Evolutionary conservation across 2,329 filamentous ascomycete species (phyloP).

Genomic region (Immersiporthe knoxdaviesiana): DNA sequence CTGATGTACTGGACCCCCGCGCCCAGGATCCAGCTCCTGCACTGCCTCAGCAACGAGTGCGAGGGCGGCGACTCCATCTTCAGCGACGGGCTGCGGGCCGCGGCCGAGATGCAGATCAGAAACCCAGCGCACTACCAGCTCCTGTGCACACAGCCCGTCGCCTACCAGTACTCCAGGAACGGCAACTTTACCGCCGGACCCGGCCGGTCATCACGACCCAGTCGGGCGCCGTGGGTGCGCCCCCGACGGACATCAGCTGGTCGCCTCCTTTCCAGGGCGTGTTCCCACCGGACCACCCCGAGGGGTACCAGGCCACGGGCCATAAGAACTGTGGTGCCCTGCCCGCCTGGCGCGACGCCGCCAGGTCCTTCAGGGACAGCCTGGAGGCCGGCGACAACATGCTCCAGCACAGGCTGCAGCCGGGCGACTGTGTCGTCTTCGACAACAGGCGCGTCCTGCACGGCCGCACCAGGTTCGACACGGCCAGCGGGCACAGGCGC

Average conservation of each 20-base stretch:
- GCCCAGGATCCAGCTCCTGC: slow-evolving; percentile 83
- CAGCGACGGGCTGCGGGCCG: slow-evolving; percentile 72
- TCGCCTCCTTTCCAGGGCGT: slow-evolving; percentile 19
- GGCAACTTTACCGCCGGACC: slow-evolving; percentile 63
- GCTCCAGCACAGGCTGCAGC: slow-evolving; percentile 72
- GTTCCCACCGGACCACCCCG: slow-evolving; percentile 17
- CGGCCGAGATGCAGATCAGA: slow-evolving; percentile 41
- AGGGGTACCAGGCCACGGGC: neutral
- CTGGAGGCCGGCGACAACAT: slow-evolving; percentile 63
- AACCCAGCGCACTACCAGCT: slow-evolving; percentile 35
- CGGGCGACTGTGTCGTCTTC: slow-evolving; percentile 92
- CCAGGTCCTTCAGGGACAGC: slow-evolving; percentile 58
- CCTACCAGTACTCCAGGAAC: slow-evolving; percentile 60
- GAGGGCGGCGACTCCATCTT: slow-evolving; percentile 86
- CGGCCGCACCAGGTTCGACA: slow-evolving; percentile 76
- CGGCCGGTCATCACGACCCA: slow-evolving; percentile 56
- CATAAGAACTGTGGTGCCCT: neutral
- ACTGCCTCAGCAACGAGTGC: slow-evolving; percentile 82
- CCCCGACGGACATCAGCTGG: slow-evolving; percentile 4
- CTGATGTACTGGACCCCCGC: slow-evolving; percentile 82
- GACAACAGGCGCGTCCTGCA: slow-evolving; percentile 87
- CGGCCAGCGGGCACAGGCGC: slow-evolving; percentile 70
- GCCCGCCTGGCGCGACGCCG: slow-evolving; percentile 51
- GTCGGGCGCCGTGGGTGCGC: neutral
- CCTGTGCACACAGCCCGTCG: slow-evolving; percentile 53